Percentiles rank a stretch among this genome's conserved stretches.
Conservation (phyloP, 2,329 filamentous ascomycete species). For the Periconia macrospinosa region DNA sequence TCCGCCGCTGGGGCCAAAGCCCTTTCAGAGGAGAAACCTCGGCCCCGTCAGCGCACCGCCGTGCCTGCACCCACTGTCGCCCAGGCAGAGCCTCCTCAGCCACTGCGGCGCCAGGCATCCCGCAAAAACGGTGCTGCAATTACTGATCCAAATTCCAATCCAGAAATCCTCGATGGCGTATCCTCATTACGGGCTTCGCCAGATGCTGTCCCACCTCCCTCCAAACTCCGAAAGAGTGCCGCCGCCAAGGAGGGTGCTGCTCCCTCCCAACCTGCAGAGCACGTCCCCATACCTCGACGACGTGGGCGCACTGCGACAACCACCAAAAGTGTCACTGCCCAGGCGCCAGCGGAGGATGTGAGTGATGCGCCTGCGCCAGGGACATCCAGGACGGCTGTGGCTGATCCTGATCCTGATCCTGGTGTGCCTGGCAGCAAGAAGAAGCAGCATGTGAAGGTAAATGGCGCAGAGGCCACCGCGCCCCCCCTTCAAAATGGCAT, state of each 20-base stretch:
- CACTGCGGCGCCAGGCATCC: slow-evolving; percentile 24
- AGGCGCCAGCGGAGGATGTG: not conserved
- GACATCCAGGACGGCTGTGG: slow-evolving; percentile 13
- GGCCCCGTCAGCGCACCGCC: slow-evolving; percentile 4
- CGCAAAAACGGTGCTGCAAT: slow-evolving; percentile 22
- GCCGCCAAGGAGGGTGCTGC: not conserved
- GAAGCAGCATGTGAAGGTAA: slow-evolving; percentile 29
- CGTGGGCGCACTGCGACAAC: not conserved
- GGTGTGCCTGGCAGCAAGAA: not conserved
- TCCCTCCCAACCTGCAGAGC: not conserved
- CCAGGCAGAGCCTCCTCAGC: slow-evolving; percentile 28
- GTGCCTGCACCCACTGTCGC: not conserved
- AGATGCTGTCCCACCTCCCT: slow-evolving; percentile 33
- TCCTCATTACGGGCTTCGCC: slow-evolving; percentile 48
- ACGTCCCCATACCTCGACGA: not conserved
- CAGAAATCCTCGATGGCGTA: slow-evolving; percentile 47
- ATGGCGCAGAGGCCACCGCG: slow-evolving; percentile 18
- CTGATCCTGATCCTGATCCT: slow-evolving; percentile 11
- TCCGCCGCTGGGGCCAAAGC: slow-evolving; percentile 18
- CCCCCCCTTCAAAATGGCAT: slow-evolving; percentile 18
- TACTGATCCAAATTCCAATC: slow-evolving; percentile 40
- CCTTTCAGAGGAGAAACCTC: slow-evolving; percentile 3
- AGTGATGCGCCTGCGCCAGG: slow-evolving; percentile 2
- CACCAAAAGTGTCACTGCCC: not conserved
- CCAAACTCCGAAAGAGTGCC: not conserved